Conservation (phyloP, 2,329 filamentous ascomycete genomes). For the Aaosphaeria pasadenensis region DNA sequence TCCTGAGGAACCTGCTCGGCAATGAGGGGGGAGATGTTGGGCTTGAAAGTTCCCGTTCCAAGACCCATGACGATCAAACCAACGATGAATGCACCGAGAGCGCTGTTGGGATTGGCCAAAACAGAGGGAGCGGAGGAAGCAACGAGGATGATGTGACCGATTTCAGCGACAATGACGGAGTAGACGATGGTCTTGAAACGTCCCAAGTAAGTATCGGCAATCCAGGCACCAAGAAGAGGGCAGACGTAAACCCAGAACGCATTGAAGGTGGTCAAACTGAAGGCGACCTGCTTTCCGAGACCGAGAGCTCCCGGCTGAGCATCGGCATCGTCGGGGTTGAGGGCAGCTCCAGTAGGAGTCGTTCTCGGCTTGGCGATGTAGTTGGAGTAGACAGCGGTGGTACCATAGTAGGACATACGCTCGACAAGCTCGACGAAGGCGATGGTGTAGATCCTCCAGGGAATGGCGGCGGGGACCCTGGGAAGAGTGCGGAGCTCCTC, state of each 20-base stretch:
- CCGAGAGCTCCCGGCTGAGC: constrained; percentile 48
- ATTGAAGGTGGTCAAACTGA: constrained; percentile 53
- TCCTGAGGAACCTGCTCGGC: constrained; percentile 55
- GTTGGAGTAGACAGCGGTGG: constrained; percentile 3
- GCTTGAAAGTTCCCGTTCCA: constrained; percentile 68
- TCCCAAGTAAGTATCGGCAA: constrained; percentile 60
- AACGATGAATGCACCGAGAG: constrained; percentile 53
- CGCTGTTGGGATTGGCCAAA: constrained; percentile 48
- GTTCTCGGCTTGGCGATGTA: constrained; percentile 21
- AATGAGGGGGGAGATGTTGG: constrained; percentile 56
- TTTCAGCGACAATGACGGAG: constrained; percentile 57
- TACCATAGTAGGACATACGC: constrained; percentile 38
- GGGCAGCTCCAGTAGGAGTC: constrained; percentile 28
- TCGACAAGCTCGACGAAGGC: constrained; percentile 36
- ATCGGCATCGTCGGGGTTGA: constrained; percentile 22
- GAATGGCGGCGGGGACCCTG: constrained; percentile 32
- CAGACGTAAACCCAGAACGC: constrained; percentile 57
- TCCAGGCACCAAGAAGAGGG: constrained; percentile 52
- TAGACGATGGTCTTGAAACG: constrained; percentile 59
- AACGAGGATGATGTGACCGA: constrained; percentile 55
- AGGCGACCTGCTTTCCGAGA: constrained; percentile 54
- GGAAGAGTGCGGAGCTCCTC: constrained; percentile 32
- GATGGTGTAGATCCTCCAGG: constrained; percentile 35
- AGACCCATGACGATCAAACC: constrained; percentile 62
- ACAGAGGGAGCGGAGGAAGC: constrained; percentile 54